Percentiles rank a stretch among this genome's conserved stretches.
Evolutionary conservation across 805 yeast species (phyloP).

Genomic region (Starmerella ratchasimensis): DNA sequence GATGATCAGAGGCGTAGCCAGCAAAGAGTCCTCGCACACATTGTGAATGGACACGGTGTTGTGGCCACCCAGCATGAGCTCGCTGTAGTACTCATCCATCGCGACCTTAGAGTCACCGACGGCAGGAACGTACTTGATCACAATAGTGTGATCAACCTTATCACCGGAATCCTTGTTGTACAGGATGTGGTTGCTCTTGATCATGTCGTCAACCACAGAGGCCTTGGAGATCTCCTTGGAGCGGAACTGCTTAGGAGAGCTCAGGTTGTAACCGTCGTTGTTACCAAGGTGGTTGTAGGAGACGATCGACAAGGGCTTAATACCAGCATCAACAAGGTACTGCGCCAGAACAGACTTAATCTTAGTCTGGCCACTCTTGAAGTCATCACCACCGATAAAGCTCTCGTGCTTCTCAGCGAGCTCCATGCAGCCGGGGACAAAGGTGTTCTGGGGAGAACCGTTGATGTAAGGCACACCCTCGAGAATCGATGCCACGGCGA

Average conservation of each 20-base stretch:
- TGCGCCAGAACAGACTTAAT: conserved; percentile 93
- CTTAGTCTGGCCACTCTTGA: conserved; percentile 93
- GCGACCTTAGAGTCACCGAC: conserved; percentile 96
- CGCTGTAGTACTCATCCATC: conserved; percentile 95
- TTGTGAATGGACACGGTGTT: conserved; percentile 87
- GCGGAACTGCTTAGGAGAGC: conserved; percentile 84
- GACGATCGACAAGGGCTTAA: conserved; percentile 85
- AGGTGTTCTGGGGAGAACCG: conserved; percentile 95
- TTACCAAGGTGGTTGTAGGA: conserved; percentile 94
- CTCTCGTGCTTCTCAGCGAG: conserved; percentile 64
- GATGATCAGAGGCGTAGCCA: conserved; percentile 88
- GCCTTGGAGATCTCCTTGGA: conserved; percentile 90
- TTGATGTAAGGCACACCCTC: conserved; percentile 84
- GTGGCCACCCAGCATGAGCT: conserved; percentile 95
- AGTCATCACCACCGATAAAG: conserved; percentile 93
- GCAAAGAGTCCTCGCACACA: conserved; percentile 88
- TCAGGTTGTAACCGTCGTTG: conserved; percentile 85
- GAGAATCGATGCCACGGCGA: conserved; percentile 84
- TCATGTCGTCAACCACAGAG: conserved; percentile 87
- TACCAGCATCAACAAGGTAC: conserved; percentile 93
- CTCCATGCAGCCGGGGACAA: conserved; percentile 88
- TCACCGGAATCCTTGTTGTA: conserved; percentile 70
- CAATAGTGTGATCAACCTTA: conserved; percentile 84
- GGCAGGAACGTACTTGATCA: conserved; percentile 84
- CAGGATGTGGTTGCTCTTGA: conserved; percentile 70